A percentile compares a stretch with the other conserved stretches of the same genome.
These are phyloP conservation scores for Russula vinacea DNA, from an alignment of 768 basidiomycete species.

Conservation along the genomic window DNA sequence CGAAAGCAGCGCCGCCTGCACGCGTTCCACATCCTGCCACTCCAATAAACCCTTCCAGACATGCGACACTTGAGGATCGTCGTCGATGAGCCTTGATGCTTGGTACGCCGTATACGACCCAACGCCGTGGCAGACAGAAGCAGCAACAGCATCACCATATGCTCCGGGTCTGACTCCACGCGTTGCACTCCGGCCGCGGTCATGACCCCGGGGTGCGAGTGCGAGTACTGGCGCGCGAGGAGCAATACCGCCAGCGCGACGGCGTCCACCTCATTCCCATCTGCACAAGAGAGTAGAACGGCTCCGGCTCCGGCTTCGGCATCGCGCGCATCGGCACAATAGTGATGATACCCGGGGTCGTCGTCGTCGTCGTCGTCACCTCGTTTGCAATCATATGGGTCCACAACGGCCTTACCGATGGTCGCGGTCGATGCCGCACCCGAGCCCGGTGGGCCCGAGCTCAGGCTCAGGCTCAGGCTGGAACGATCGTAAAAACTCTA, in stretches of 20 bases:
- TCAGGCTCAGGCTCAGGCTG: neutral
- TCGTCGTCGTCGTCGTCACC: neutral
- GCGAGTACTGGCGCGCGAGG: neutral
- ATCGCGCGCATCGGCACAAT: neutral
- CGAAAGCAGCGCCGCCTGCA: conserved; percentile 8
- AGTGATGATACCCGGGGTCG: neutral
- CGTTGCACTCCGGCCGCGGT: neutral
- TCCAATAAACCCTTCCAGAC: conserved; percentile 17
- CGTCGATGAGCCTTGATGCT: conserved; percentile 1
- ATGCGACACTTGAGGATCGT: neutral
- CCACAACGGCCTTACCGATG: neutral
- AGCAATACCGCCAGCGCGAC: conserved; percentile 15
- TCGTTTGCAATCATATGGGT: neutral
- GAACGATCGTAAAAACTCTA: conserved; percentile 8
- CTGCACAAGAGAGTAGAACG: conserved; percentile 5
- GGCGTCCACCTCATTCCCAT: conserved; percentile 16
- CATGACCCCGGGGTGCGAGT: neutral
- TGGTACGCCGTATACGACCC: neutral
- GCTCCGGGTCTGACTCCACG: neutral
- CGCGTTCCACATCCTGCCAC: conserved; percentile 21
- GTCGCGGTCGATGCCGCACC: neutral
- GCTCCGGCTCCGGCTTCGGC: neutral
- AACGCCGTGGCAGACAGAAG: too few relatives aligned
- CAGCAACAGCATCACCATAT: too few relatives aligned
- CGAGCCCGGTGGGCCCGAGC: too few relatives aligned